Conservation (phyloP, 1,284 basidiomycete species). For the Heterobasidion parviporum region DNA sequence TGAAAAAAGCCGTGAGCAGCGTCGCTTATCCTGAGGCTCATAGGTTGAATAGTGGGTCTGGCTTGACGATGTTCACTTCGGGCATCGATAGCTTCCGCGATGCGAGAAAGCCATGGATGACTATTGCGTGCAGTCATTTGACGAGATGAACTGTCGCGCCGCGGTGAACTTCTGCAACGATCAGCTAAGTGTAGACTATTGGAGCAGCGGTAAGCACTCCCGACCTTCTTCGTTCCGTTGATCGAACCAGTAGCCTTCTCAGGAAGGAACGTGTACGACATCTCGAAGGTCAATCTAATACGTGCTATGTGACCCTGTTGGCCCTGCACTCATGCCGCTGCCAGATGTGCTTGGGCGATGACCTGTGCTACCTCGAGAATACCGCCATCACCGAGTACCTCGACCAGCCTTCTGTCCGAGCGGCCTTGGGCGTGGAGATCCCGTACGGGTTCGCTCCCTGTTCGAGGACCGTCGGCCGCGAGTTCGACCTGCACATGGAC, state of each 20-base stretch:
- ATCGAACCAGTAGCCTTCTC: neutral
- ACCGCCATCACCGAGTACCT: conserved; percentile 44
- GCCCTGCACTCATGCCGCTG: neutral
- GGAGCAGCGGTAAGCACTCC: conserved; percentile 37
- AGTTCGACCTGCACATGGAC: conserved; percentile 47
- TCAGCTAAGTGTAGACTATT: conserved; percentile 44
- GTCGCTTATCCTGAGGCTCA: neutral
- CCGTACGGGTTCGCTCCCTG: conserved; percentile 50
- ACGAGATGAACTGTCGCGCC: conserved; percentile 52
- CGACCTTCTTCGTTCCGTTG: neutral
- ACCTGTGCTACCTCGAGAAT: conserved; percentile 51
- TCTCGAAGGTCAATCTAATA: conserved; percentile 44
- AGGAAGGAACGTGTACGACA: conserved; percentile 65
- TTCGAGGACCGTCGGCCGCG: conserved; percentile 37
- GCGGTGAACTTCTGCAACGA: conserved; percentile 56
- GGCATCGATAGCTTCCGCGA: conserved; percentile 36
- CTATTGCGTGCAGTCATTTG: conserved; percentile 46
- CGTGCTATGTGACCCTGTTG: neutral
- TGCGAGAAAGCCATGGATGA: conserved; percentile 40
- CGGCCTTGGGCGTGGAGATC: conserved; percentile 50
- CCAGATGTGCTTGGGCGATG: conserved; percentile 11
- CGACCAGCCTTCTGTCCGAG: conserved; percentile 44
- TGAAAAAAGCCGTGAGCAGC: conserved; percentile 46
- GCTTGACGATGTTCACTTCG: neutral
- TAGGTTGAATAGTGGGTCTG: neutral